Conservation (phyloP, 768 basidiomycete species). For the Boletus bicolor region DNA sequence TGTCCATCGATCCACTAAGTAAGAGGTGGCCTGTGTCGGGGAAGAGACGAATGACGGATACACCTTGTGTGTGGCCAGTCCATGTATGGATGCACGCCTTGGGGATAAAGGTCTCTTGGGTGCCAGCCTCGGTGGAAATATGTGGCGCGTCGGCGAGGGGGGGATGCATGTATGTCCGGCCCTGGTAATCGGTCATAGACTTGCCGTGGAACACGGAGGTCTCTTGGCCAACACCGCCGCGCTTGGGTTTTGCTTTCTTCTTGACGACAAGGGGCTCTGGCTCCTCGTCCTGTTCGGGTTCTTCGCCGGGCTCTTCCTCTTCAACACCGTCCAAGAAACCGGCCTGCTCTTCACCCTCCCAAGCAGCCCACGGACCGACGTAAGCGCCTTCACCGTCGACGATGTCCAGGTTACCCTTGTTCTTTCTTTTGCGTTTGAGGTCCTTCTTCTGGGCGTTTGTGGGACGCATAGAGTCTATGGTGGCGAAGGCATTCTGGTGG, state of each 20-base stretch:
- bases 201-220: constrained; percentile 96
- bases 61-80: constrained; percentile 96
- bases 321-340: constrained; percentile 49
- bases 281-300: constrained; percentile 55
- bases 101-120: constrained; percentile 90
- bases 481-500: constrained; percentile 66
- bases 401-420: constrained; percentile 76
- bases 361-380: constrained; percentile 92
- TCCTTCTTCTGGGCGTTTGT: constrained; percentile 64
- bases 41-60: constrained; percentile 91
- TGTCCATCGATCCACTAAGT: constrained; percentile 96
- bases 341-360: constrained; percentile 71
- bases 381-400: constrained; percentile 91
- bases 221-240: constrained; percentile 82
- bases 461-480: constrained; percentile 67
- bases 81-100: constrained; percentile 96
- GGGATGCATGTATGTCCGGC: constrained; percentile 96
- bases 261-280: constrained; percentile 54
- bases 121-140: constrained; percentile 72
- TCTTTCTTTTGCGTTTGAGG: constrained; percentile 80
- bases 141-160: constrained; percentile 86
- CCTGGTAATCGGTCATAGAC: constrained; percentile 94
- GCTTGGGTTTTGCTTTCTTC: constrained; percentile 78
- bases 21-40: constrained; percentile 91
- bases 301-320: constrained; percentile 42